Evolutionary conservation across 2,329 filamentous ascomycete species (phyloP).

Genomic region (Fusarium verrucosum): DNA sequence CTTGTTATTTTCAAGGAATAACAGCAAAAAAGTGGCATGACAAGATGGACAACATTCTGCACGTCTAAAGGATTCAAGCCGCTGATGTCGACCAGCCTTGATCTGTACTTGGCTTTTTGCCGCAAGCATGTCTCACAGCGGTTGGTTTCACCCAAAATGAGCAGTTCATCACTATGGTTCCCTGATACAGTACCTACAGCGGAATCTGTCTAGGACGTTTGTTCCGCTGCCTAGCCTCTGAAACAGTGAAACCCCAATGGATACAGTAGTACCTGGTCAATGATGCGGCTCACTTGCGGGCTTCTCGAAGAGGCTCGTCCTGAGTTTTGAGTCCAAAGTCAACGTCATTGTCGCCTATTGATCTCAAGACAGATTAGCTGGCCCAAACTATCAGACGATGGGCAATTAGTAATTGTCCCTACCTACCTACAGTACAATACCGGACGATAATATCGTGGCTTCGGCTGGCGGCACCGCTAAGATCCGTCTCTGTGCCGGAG

Average conservation of each 20-base stretch:
- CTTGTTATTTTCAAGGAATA: background rate
- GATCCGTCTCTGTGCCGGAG: conserved; percentile 5
- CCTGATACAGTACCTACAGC: background rate
- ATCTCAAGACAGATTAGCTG: conserved; percentile 1
- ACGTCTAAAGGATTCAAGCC: conserved; percentile 12
- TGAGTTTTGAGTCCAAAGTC: background rate
- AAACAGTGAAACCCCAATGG: background rate
- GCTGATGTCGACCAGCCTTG: conserved; percentile 21
- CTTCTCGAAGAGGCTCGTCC: too few relatives aligned
- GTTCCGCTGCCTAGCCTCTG: background rate
- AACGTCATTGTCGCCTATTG: background rate
- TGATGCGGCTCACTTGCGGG: background rate
- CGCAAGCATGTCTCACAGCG: conserved; percentile 8
- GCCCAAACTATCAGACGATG: background rate
- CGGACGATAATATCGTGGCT: background rate
- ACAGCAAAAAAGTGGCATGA: background rate
- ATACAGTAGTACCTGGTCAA: too few relatives aligned
- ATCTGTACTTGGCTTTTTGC: background rate
- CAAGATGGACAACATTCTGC: background rate
- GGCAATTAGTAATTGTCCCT: background rate
- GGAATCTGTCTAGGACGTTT: background rate
- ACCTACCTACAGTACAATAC: background rate
- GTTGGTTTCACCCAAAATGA: conserved; percentile 15
- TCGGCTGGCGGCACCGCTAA: conserved; percentile 25
- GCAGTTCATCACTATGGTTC: background rate